A percentile compares a stretch with the other conserved stretches of the same genome.
These are phyloP conservation scores for Eutrema heterophyllum DNA, from an alignment of 345 rosid species.

Conservation along the genomic window DNA sequence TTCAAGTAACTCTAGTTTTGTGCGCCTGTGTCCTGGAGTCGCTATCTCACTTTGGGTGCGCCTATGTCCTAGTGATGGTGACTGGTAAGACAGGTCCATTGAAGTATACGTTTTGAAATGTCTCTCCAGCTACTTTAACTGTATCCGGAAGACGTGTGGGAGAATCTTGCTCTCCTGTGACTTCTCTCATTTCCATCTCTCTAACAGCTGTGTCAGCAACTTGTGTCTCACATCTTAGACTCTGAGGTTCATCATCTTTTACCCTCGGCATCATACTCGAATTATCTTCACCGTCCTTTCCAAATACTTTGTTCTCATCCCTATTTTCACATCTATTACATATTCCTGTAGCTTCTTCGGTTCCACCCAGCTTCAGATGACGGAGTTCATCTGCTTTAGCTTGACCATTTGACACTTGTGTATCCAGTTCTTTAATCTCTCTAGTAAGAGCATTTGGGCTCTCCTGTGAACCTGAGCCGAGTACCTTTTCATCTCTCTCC, in stretches of 20 bases:
- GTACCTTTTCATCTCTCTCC: constrained; percentile 18
- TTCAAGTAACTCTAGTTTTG: constrained; percentile 11
- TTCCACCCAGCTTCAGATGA: background rate
- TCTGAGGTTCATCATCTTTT: background rate
- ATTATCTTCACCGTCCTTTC: constrained; percentile 10
- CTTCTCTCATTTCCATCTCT: constrained; percentile 48
- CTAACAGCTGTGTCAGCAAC: constrained; percentile 32
- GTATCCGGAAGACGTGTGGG: background rate
- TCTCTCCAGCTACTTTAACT: constrained; percentile 28
- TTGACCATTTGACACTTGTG: background rate
- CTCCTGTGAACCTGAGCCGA: constrained; percentile 7
- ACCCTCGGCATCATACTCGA: background rate
- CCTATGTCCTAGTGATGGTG: constrained; percentile 43
- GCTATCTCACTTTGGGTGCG: constrained; percentile 43
- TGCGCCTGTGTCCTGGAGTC: constrained; percentile 39
- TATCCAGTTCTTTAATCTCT: constrained; percentile 1
- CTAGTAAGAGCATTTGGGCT: background rate
- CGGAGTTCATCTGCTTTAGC: background rate
- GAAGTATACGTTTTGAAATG: constrained; percentile 29
- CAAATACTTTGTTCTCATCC: constrained; percentile 9
- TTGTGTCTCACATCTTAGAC: constrained; percentile 6
- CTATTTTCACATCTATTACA: background rate
- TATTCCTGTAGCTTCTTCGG: constrained; percentile 5
- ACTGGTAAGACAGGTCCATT: constrained; percentile 32
- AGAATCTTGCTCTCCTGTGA: constrained; percentile 41